phyloP scores from a whole-genome alignment of 2,329 filamentous ascomycete species.

The Fusarium tanahbumbuense region DNA sequence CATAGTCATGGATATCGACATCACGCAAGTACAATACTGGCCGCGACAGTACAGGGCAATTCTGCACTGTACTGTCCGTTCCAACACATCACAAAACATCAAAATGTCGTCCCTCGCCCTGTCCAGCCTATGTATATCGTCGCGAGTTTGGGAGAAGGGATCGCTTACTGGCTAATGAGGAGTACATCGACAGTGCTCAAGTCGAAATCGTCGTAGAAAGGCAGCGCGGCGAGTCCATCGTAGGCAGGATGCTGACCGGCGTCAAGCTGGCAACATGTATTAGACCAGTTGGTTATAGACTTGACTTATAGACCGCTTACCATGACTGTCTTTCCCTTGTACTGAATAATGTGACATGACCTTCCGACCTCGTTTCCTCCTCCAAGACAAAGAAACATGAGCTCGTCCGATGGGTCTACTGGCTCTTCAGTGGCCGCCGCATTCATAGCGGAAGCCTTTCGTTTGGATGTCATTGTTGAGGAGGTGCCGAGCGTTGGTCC shows the following conservation, averaged over 20 bases:
- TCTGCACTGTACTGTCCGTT: constrained; percentile 27
- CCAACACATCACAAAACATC: constrained; percentile 45
- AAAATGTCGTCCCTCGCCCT: constrained; percentile 45
- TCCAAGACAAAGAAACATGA: constrained; percentile 92
- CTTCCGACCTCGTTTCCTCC: constrained; percentile 97
- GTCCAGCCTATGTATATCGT: constrained; percentile 45
- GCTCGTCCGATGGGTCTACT: constrained; percentile 91
- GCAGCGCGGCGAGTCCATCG: constrained; percentile 90
- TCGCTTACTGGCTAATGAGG: constrained; percentile 96
- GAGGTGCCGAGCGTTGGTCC: constrained; percentile 26
- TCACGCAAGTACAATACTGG: constrained; percentile 42
- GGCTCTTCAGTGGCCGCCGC: constrained; percentile 78
- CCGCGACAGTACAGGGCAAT: constrained; percentile 2
- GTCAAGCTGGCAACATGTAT: constrained; percentile 74
- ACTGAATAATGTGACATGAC: constrained; percentile 97
- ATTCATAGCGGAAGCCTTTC: constrained; percentile 84
- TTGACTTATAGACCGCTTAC: constrained; percentile 58
- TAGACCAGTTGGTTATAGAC: constrained; percentile 27
- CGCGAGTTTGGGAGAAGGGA: constrained; percentile 30
- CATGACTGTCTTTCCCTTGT: constrained; percentile 99
- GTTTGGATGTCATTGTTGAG: constrained; percentile 85
- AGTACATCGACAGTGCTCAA: constrained; percentile 97
- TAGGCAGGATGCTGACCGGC: constrained; percentile 97
- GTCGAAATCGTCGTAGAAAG: constrained; percentile 99
- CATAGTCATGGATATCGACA: constrained; percentile 44